Percentiles rank a stretch among this genome's conserved stretches.
Evolutionary conservation across 129 eudicot species (phyloP).

Genomic region (Helichrysum umbraculigerum): DNA sequence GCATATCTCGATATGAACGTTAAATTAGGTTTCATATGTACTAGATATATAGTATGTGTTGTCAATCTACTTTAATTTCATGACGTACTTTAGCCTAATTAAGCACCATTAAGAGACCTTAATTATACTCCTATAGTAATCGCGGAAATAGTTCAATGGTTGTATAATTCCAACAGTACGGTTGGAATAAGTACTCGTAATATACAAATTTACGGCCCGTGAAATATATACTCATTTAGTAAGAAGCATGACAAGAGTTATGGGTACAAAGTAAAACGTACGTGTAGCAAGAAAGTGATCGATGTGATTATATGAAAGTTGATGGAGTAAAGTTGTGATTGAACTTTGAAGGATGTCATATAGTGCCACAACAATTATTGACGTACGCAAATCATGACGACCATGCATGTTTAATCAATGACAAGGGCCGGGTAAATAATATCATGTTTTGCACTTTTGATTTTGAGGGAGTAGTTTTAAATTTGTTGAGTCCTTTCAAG

Average conservation of each 20-base stretch:
- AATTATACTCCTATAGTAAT: too few relatives aligned
- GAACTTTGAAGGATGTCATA: constrained; percentile 15
- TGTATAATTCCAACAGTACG: too few relatives aligned
- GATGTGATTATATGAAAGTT: constrained; percentile 16
- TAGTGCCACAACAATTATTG: constrained; percentile 23
- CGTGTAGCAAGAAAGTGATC: constrained; percentile 14
- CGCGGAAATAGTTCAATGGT: too few relatives aligned
- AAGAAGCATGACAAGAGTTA: constrained; percentile 18
- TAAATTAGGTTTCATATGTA: too few relatives aligned
- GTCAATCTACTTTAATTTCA: too few relatives aligned
- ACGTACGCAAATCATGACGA: constrained; percentile 16
- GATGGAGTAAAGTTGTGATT: constrained; percentile 23
- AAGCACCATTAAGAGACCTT: too few relatives aligned
- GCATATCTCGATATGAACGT: too few relatives aligned
- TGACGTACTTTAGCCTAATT: too few relatives aligned
- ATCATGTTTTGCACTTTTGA: neutral
- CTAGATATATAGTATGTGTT: too few relatives aligned
- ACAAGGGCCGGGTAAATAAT: neutral
- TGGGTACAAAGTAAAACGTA: constrained; percentile 27
- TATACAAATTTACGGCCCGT: neutral
- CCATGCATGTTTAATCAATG: neutral
- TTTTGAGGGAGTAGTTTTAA: too few relatives aligned
- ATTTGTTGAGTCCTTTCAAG: too few relatives aligned
- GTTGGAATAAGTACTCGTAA: too few relatives aligned
- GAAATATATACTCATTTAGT: neutral